Evolutionary conservation across 164 flowering plant species (phyloP).

Genomic region (Chloranthus sessilifolius): DNA sequence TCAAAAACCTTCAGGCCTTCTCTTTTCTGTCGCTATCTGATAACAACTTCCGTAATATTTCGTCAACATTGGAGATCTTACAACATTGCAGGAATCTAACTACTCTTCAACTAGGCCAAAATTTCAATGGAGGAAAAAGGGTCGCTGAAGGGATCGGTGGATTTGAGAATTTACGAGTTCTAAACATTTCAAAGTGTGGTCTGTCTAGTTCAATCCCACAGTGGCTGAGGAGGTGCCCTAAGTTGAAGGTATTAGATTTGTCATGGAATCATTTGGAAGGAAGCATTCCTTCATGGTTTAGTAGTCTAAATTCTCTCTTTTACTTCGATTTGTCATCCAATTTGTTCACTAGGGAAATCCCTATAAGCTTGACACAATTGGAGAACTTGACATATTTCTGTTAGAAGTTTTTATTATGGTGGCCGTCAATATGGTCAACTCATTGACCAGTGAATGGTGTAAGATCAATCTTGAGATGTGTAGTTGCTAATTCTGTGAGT

Average conservation of each 20-base stretch:
- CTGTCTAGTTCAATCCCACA: constrained; percentile 43
- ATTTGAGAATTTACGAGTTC: constrained; percentile 39
- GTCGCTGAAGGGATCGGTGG: constrained; percentile 32
- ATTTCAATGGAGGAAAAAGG: constrained; percentile 43
- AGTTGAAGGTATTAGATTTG: constrained; percentile 51
- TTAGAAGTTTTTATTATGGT: too few relatives aligned
- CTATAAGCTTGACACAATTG: constrained; percentile 34
- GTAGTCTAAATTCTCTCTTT: too few relatives aligned
- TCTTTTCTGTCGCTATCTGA: constrained; percentile 49
- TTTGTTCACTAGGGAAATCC: constrained; percentile 41
- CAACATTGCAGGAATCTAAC: constrained; percentile 50
- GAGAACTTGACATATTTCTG: too few relatives aligned
- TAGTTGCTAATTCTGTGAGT: too few relatives aligned
- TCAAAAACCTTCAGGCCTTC: constrained; percentile 37
- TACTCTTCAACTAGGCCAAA: constrained; percentile 48
- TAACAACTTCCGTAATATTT: constrained; percentile 37
- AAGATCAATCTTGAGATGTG: too few relatives aligned
- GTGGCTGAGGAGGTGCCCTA: constrained; percentile 15
- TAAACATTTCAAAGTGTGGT: constrained; percentile 46
- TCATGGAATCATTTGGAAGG: constrained; percentile 59
- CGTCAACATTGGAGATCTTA: constrained; percentile 38
- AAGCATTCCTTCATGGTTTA: constrained; percentile 44
- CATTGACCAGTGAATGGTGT: too few relatives aligned
- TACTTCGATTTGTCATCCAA: constrained; percentile 66
- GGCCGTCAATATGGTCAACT: too few relatives aligned